Conservation (phyloP, 164 flowering plant genomes). For the Sextonia rubra region DNA sequence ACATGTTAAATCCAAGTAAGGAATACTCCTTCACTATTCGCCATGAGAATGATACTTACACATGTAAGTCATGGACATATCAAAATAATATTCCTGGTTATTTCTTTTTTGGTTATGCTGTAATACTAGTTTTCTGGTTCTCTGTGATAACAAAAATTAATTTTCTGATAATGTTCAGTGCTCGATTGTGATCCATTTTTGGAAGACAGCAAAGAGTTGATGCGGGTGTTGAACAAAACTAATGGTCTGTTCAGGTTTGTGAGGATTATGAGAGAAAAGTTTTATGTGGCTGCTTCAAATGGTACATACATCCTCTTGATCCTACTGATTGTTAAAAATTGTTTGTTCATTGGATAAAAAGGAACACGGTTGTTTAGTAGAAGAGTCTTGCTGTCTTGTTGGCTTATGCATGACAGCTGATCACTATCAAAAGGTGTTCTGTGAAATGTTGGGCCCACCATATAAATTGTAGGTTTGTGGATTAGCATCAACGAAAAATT, state of each 20-base stretch:
- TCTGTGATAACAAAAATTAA: neutral
- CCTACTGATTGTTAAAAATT: neutral
- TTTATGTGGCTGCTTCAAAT: conserved; percentile 47
- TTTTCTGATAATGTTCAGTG: conserved; percentile 39
- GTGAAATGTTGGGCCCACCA: too few species aligned
- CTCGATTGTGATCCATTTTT: conserved; percentile 58
- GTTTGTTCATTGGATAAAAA: too few species aligned
- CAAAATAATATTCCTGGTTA: neutral
- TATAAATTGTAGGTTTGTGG: too few species aligned
- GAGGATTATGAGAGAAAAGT: conserved; percentile 72
- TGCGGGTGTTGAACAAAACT: conserved; percentile 69
- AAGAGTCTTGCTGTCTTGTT: too few species aligned
- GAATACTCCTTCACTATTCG: conserved; percentile 71
- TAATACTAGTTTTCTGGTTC: neutral
- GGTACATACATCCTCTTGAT: conserved; percentile 37
- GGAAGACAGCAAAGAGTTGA: conserved; percentile 48
- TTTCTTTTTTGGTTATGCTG: neutral
- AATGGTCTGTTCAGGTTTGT: conserved; percentile 88
- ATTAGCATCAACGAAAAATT: too few species aligned
- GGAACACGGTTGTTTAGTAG: too few species aligned
- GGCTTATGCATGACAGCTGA: too few species aligned
- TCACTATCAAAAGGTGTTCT: too few species aligned
- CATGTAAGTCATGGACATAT: conserved; percentile 49
- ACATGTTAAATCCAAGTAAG: conserved; percentile 41
- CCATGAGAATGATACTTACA: conserved; percentile 57